Conservation (phyloP, 1,139 yeast species). For the Pneumocystis oryctolagi region DNA sequence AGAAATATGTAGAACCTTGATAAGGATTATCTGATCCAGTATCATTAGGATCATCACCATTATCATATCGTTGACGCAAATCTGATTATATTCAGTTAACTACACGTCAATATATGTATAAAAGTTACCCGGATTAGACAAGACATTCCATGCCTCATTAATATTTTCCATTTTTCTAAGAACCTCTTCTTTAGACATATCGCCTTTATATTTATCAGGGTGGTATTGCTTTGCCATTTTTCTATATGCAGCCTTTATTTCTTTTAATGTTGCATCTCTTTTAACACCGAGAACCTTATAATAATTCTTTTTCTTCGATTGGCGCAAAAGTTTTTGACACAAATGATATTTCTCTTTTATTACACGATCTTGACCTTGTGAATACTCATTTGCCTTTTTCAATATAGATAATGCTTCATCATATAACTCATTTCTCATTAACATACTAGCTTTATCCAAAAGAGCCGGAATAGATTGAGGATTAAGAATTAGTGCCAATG, state of each 20-base stretch:
- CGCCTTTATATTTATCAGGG: slow-evolving; percentile 73
- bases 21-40: slow-evolving; percentile 8
- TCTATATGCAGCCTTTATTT: slow-evolving; percentile 71
- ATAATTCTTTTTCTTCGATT: slow-evolving; percentile 52
- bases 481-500: slow-evolving; percentile 22
- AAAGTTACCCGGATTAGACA: slow-evolving; percentile 33
- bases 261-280: slow-evolving; percentile 52
- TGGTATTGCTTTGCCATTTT: slow-evolving; percentile 66
- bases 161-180: slow-evolving; percentile 81
- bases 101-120: neutral
- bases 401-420: slow-evolving; percentile 33
- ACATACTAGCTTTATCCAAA: slow-evolving; percentile 32
- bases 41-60: slow-evolving; percentile 37
- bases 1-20: slow-evolving; percentile 3
- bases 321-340: slow-evolving; percentile 38
- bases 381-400: slow-evolving; percentile 28
- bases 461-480: slow-evolving; percentile 34
- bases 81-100: slow-evolving; percentile 27
- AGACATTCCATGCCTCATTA: slow-evolving; percentile 81
- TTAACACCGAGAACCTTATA: slow-evolving; percentile 63
- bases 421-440: slow-evolving; percentile 30
- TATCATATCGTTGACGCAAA: slow-evolving; percentile 48
- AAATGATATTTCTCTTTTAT: slow-evolving; percentile 39
- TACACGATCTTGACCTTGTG: slow-evolving; percentile 32
- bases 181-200: slow-evolving; percentile 50